Evolutionary conservation across 139 green algal genomes (phyloP).

Genomic region (Astrephomene gubernaculifera): DNA sequence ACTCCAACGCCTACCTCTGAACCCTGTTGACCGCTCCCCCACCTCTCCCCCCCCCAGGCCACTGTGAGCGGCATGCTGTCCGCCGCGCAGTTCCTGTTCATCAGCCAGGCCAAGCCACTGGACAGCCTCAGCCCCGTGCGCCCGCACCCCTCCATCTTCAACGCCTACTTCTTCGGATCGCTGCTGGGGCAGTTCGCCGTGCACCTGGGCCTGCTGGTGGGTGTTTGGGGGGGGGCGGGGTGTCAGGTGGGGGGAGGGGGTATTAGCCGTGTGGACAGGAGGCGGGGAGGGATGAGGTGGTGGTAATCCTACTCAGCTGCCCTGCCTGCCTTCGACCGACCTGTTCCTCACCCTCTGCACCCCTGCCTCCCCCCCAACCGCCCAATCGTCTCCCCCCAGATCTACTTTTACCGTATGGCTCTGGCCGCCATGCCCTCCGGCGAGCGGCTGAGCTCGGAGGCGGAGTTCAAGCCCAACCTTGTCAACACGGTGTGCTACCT

Average conservation of each 20-base stretch:
- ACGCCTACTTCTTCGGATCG: slow-evolving; percentile 91
- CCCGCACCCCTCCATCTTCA: slow-evolving; percentile 96
- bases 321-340: background rate
- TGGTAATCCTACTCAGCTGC: too few relatives aligned
- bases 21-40: background rate
- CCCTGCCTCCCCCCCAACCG: background rate
- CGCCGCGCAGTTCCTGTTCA: slow-evolving; percentile 96
- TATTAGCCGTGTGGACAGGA: too few relatives aligned
- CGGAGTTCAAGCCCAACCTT: slow-evolving; percentile 95
- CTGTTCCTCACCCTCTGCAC: too few relatives aligned
- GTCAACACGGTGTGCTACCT: slow-evolving; percentile 98
- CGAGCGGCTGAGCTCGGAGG: slow-evolving; percentile 82
- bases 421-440: slow-evolving; percentile 62
- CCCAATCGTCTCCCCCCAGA: background rate
- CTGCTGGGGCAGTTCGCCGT: slow-evolving; percentile 92
- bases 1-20: background rate
- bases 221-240: background rate
- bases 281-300: too few relatives aligned
- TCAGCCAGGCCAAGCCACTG: slow-evolving; percentile 91
- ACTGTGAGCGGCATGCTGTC: slow-evolving; percentile 86
- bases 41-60: slow-evolving; percentile 58
- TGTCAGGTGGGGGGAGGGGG: background rate
- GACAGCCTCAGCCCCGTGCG: slow-evolving; percentile 78
- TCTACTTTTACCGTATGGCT: slow-evolving; percentile 49
- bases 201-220: slow-evolving; percentile 45